Evolutionary conservation across 1,284 basidiomycete genomes (phyloP).

Genomic region (Cutaneotrichosporon cavernicola): DNA sequence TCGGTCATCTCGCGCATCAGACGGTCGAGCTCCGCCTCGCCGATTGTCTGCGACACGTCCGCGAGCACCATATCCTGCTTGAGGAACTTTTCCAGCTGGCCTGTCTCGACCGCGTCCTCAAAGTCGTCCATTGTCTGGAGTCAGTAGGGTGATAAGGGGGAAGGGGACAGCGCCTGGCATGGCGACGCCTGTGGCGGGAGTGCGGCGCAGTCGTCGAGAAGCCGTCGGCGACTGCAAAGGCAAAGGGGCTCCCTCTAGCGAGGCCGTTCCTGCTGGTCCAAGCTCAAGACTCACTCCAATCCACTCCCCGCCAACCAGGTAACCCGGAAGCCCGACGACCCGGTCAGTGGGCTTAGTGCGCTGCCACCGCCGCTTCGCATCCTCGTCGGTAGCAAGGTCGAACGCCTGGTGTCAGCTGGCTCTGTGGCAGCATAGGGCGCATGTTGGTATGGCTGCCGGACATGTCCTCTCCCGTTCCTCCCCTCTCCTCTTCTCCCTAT

Average conservation of each 20-base stretch:
- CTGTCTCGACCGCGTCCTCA: constrained; percentile 48
- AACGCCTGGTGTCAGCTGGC: constrained; percentile 22
- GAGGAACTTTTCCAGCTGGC: constrained; percentile 41
- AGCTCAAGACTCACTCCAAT: constrained; percentile 43
- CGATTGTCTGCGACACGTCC: constrained; percentile 33
- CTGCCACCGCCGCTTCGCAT: constrained; percentile 51
- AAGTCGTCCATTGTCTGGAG: constrained; percentile 52
- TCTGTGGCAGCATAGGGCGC: background rate
- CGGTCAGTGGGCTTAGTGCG: constrained; percentile 44
- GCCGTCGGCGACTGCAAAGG: too few species aligned
- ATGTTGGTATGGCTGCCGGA: too few species aligned
- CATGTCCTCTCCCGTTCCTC: background rate
- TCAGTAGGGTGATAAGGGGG: background rate
- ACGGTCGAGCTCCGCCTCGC: constrained; percentile 47
- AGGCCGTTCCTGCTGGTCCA: too few species aligned
- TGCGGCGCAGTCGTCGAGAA: too few species aligned
- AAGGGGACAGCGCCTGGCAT: background rate
- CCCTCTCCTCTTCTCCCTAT: background rate
- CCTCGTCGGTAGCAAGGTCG: constrained; percentile 48
- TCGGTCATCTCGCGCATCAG: constrained; percentile 49
- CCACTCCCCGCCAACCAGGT: constrained; percentile 50
- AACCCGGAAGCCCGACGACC: constrained; percentile 49
- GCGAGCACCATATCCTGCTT: constrained; percentile 43
- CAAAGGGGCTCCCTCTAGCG: too few species aligned
- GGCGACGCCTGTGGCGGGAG: too few species aligned